Evolutionary conservation across 177 flowering plant genomes (phyloP).

Genomic region (Vitis hybrid): DNA sequence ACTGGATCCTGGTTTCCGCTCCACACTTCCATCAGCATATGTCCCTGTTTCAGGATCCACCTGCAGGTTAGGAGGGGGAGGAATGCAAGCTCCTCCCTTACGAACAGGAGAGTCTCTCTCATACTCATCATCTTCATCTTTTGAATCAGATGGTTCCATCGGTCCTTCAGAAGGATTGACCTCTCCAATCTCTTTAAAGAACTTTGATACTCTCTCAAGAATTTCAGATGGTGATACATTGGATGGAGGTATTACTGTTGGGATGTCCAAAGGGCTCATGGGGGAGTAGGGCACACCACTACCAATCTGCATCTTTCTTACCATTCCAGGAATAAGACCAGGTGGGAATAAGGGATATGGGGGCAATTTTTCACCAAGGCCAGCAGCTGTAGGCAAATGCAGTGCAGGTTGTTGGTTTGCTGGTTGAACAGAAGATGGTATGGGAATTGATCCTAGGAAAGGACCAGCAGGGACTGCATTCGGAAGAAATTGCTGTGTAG

Average conservation of each 20-base stretch:
- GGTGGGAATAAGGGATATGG: constrained; percentile 97
- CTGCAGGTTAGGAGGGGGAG: constrained; percentile 84
- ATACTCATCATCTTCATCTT: constrained; percentile 64
- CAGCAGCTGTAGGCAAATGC: constrained; percentile 36
- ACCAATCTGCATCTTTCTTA: constrained; percentile 95
- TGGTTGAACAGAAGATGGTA: constrained; percentile 48
- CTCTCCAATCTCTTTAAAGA: constrained; percentile 94
- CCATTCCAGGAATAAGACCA: constrained; percentile 99
- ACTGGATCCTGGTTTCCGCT: constrained; percentile 61
- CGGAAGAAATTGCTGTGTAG: constrained; percentile 55
- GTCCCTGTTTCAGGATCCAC: constrained; percentile 81
- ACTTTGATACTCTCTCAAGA: constrained; percentile 85
- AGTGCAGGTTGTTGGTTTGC: constrained; percentile 41
- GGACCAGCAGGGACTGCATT: constrained; percentile 35
- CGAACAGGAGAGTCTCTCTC: constrained; percentile 71
- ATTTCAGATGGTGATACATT: constrained; percentile 62
- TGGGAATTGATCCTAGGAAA: constrained; percentile 51
- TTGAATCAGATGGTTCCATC: constrained; percentile 46
- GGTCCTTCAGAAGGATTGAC: constrained; percentile 95
- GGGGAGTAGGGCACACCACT: constrained; percentile 99
- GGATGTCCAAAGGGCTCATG: constrained; percentile 96
- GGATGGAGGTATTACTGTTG: constrained; percentile 92
- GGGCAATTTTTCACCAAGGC: constrained; percentile 61
- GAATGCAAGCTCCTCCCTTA: constrained; percentile 97
- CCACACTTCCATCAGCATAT: constrained; percentile 75